These are phyloP conservation scores for Spatholobus suberectus DNA, from an alignment of 306 rosid species.

Conservation along the genomic window DNA sequence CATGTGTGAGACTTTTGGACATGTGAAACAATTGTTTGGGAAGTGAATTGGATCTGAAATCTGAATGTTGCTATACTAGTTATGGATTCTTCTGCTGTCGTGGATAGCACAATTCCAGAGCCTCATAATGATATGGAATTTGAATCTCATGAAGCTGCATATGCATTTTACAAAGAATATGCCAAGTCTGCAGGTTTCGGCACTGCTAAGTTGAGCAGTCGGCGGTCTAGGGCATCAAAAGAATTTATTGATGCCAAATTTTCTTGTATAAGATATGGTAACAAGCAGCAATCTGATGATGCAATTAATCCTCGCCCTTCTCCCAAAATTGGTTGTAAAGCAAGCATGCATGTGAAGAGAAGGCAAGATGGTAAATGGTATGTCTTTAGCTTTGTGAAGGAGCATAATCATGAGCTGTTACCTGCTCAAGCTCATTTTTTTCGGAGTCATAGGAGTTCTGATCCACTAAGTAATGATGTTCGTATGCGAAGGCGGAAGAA, in stretches of 20 bases:
- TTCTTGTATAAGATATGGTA: conserved; percentile 71
- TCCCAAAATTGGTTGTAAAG: conserved; percentile 73
- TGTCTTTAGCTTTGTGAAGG: conserved; percentile 63
- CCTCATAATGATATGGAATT: conserved; percentile 60
- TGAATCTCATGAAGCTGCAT: conserved; percentile 71
- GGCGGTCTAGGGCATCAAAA: conserved; percentile 68
- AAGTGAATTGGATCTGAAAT: conserved; percentile 37
- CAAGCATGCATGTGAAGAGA: conserved; percentile 72
- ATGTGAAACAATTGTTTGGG: conserved; percentile 28
- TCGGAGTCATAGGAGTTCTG: conserved; percentile 65
- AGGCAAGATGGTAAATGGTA: conserved; percentile 68
- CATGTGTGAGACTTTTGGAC: background rate
- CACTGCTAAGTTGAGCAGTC: conserved; percentile 72
- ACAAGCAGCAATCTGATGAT: conserved; percentile 73
- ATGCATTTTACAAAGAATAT: conserved; percentile 61
- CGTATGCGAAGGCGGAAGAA: conserved; percentile 64
- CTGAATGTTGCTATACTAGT: conserved; percentile 36
- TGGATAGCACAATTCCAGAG: conserved; percentile 49
- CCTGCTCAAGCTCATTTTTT: conserved; percentile 71
- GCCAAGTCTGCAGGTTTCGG: conserved; percentile 68
- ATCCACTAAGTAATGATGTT: conserved; percentile 53
- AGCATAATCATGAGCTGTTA: conserved; percentile 68
- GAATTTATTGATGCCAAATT: conserved; percentile 73
- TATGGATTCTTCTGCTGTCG: conserved; percentile 52
- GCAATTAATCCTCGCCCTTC: conserved; percentile 74